Evolutionary conservation across 1,284 basidiomycete species (phyloP), one percentile per base, ranked within the genome.

Genomic region (Sphagnurus paluster): DNA sequence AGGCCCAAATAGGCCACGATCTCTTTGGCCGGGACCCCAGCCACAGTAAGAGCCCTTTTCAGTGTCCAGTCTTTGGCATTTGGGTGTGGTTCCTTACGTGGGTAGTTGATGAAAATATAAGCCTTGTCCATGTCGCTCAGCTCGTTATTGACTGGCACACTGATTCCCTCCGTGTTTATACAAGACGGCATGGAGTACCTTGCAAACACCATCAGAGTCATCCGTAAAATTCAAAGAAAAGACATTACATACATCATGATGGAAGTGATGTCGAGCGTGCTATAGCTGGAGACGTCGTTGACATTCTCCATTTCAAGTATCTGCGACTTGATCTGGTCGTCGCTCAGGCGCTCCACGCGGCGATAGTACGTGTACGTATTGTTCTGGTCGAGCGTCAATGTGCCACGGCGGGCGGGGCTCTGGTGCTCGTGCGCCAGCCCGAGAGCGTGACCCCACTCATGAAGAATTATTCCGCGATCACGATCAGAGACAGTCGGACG

Each of bases 21-120:
- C n/a, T n/a, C n/a, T n/a, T n/a, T n/a, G n/a, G n/a, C n/a, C n/a
- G n/a, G n/a, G n/a, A 29, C n/a, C n/a, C n/a, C n/a, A n/a, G n/a
- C n/a, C n/a, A n/a, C n/a, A n/a, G n/a, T n/a, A n/a, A n/a, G n/a
- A 10, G 56, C 54, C 19, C 33, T 35, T 28, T 39, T 21, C 10
- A 56, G 49, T 3, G 33, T 44, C 41, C 33, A 46, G 10, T 43
- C 46, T 14, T 40, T 32, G 33, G 35, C 44, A 13, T 26, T 30
- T 7, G 42, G 41, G 20, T 39, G 43, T 24, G 39, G 38, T 8
- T 28, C 21, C 2, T 19, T 38, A 17, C 28, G 33, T 11, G 57
- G 56, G 36, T 59, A 59, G 25, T 56, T 55, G 48, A 59, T 55
- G 57, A 54, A n/a, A n/a, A n/a, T n/a, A n/a, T n/a, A n/a, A n/a